These are phyloP conservation scores for Haemoproteus tartakovskyi DNA, from an alignment of 169 alveolate species.

Conservation along the genomic window DNA sequence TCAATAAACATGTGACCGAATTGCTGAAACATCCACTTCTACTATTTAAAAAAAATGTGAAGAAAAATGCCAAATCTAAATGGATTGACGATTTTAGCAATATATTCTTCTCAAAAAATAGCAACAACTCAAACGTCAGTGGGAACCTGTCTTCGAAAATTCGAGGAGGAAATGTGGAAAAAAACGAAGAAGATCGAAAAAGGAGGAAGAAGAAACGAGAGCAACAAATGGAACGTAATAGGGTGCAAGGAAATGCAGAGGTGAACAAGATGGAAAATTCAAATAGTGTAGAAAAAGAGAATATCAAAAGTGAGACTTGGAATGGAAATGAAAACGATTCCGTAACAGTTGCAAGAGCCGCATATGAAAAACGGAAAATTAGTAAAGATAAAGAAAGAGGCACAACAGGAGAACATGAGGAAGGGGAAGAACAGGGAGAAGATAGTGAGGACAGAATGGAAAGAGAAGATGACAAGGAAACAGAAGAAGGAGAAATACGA, in stretches of 20 bases:
- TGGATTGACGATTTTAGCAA: constrained; percentile 65
- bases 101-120: constrained; percentile 49
- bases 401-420: too few species aligned
- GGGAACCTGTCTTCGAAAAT: constrained; percentile 16
- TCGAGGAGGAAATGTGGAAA: constrained; percentile 19
- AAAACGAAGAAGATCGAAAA: constrained; percentile 27
- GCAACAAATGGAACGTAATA: too few species aligned
- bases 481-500: not conserved
- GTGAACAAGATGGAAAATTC: too few species aligned
- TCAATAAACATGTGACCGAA: constrained; percentile 51
- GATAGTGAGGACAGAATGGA: not conserved
- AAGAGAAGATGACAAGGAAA: not conserved
- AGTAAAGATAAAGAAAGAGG: constrained; percentile 3
- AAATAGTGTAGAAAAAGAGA: too few species aligned
- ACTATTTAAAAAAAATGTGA: constrained; percentile 47
- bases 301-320: too few species aligned
- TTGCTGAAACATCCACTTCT: constrained; percentile 44
- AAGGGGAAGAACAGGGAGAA: not conserved
- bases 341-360: too few species aligned
- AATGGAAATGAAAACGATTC: too few species aligned
- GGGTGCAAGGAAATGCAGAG: too few species aligned
- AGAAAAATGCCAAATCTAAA: constrained; percentile 45
- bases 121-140: constrained; percentile 31
- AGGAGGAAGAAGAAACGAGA: constrained; percentile 26
- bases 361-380: too few species aligned